Evolutionary conservation across 2,329 filamentous ascomycete species (phyloP).

Genomic region (Exserohilum rostratum): DNA sequence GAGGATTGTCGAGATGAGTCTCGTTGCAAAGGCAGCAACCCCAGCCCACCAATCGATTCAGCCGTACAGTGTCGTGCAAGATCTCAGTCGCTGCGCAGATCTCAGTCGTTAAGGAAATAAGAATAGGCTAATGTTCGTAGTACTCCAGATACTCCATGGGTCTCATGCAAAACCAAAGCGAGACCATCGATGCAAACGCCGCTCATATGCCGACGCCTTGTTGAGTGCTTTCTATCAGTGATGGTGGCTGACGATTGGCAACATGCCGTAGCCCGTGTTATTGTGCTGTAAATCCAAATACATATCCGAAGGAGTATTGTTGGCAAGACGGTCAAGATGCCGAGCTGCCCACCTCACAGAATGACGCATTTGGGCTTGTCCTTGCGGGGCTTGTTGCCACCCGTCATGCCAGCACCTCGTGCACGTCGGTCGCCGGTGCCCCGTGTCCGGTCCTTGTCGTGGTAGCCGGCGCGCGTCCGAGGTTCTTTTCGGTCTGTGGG

Average conservation of each 20-base stretch:
- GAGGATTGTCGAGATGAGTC: constrained; percentile 6
- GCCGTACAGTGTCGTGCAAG: constrained; percentile 33
- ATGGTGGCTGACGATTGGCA: constrained; percentile 28
- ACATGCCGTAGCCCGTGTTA: constrained; percentile 34
- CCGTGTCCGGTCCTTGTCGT: constrained; percentile 28
- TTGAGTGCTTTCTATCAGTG: constrained; percentile 41
- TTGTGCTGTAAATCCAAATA: constrained; percentile 35
- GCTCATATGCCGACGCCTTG: constrained; percentile 45
- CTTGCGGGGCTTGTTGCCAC: constrained; percentile 23
- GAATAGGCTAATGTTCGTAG: constrained; percentile 21
- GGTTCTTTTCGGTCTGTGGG: constrained; percentile 23
- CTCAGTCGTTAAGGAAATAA: constrained; percentile 19
- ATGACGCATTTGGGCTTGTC: constrained; percentile 46
- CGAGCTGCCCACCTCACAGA: constrained; percentile 27
- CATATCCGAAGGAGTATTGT: constrained; percentile 20
- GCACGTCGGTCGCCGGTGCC: constrained; percentile 19
- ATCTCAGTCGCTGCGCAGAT: constrained; percentile 22
- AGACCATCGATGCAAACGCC: constrained; percentile 46
- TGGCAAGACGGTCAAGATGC: constrained; percentile 2
- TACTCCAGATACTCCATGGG: constrained; percentile 42
- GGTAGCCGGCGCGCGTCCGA: constrained; percentile 18
- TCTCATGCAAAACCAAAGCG: constrained; percentile 37
- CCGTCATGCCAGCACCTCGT: constrained; percentile 19
- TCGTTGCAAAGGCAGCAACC: constrained; percentile 4
- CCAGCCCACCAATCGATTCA: constrained; percentile 19